A percentile compares a stretch with the other conserved stretches of the same genome.
Evolutionary conservation across 805 yeast species (phyloP).

Genomic region (Brettanomyces bruxellensis): DNA sequence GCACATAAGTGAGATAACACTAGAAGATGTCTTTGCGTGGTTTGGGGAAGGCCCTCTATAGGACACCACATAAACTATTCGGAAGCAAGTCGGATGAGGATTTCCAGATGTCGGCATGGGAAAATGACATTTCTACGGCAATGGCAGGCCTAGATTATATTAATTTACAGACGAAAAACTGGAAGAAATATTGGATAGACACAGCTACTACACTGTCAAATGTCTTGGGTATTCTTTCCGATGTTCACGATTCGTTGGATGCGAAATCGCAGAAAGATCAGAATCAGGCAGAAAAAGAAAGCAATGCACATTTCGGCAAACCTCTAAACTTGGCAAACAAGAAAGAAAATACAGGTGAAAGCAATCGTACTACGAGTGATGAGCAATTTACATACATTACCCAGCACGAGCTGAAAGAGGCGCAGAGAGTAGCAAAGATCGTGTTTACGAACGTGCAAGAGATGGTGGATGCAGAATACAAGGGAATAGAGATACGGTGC

Average conservation of each 20-base stretch:
- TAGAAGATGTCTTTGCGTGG: conserved; percentile 27
- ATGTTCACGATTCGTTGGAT: conserved; percentile 29
- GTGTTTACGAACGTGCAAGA: conserved; percentile 16
- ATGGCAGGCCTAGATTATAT: conserved; percentile 36
- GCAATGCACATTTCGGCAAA: conserved; percentile 4
- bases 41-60: conserved; percentile 25
- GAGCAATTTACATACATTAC: conserved; percentile 23
- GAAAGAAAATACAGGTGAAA: conserved; percentile 5
- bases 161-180: conserved; percentile 21
- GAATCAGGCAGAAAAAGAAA: conserved; percentile 6
- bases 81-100: conserved; percentile 30
- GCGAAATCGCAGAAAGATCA: neutral
- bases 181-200: conserved; percentile 18
- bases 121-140: conserved; percentile 32
- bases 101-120: conserved; percentile 31
- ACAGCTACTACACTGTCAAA: conserved; percentile 27
- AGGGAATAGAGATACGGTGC: conserved; percentile 26
- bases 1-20: too few species aligned
- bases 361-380: conserved; percentile 22
- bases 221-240: conserved; percentile 23
- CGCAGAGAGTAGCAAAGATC: conserved; percentile 16
- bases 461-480: conserved; percentile 16
- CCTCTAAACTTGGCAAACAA: neutral
- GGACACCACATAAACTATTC: conserved; percentile 29
- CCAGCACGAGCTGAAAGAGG: conserved; percentile 21